These are phyloP conservation scores for Triangularia verruculosa DNA, from an alignment of 2,329 filamentous ascomycete species.

Conservation along the genomic window DNA sequence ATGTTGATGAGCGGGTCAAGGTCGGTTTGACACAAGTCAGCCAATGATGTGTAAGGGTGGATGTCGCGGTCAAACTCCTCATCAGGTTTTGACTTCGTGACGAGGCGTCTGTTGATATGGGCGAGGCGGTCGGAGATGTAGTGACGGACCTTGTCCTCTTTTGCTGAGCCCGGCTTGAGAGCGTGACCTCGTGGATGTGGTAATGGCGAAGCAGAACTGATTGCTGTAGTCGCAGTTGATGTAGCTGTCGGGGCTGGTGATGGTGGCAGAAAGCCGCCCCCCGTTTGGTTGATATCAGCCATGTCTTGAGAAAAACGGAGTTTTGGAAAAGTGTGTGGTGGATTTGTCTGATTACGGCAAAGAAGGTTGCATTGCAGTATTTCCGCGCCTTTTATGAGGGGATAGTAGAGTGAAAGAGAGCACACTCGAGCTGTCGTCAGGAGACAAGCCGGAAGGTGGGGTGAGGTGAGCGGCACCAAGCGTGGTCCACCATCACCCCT, in stretches of 20 bases:
- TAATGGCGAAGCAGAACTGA: constrained; percentile 38
- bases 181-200: constrained; percentile 55
- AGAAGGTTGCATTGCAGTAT: not conserved
- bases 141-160: constrained; percentile 58
- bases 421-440: not conserved
- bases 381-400: not conserved
- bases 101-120: constrained; percentile 54
- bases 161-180: constrained; percentile 54
- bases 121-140: constrained; percentile 54
- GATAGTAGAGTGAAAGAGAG: not conserved
- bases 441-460: not conserved
- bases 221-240: constrained; percentile 40
- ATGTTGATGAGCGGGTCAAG: constrained; percentile 73
- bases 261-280: constrained; percentile 30
- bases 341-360: not conserved
- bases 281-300: constrained; percentile 12
- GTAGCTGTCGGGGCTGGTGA: constrained; percentile 54
- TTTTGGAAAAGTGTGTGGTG: not conserved
- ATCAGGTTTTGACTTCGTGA: constrained; percentile 53
- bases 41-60: constrained; percentile 58
- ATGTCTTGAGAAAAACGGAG: no score
- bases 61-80: constrained; percentile 39
- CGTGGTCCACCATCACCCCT: not conserved
- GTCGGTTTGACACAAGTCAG: constrained; percentile 65
- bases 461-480: not conserved